Base-by-base conservation (phyloP, 192 early-diverging fungal species). In the Jimgerdemannia lactiflua region DNA sequence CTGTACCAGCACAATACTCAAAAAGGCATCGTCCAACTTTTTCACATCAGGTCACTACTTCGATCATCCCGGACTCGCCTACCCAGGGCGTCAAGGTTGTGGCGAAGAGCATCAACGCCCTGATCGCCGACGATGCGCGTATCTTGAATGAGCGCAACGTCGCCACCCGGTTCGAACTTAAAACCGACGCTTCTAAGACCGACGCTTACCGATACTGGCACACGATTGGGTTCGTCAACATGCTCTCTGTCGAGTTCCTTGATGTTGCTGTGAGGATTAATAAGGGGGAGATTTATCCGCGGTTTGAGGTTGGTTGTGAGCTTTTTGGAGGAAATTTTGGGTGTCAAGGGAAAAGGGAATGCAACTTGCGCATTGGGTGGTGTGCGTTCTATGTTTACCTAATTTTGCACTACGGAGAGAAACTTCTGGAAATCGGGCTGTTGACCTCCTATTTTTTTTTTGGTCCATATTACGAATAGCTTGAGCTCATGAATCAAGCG, bases 31-130 rank as follows among this genome's bases (percentile, higher is more conserved):
- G 20, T 4, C 40, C 43, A 41, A 74, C 64, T 29, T 9, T 4
- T 29, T 65, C 3, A 74, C 65, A 63, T 44, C 42, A 91, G 89
- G 80, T 87, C 1, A 84, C 83, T 39, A 86, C 83, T 4, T 87
- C 83, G 42, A 72, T 94, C 65, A 87, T 89, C 3, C 83, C 89
- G 7, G 90, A 90, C 9, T 89, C 90, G 29, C 88, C 91, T 20
- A 88, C 86, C 6, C 79, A 90, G 14, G 78, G 79, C n/a, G 75
- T 88, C 39, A 85, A 83, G 65, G 77, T 87, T 6, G 78, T 81
- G 40, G 71, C 89, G 4, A 85, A 88, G 63, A 87, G 86, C 54
- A 80, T 87, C 67, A 78, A 78, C 41, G 17, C 92, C 17, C 83
- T 86, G 64, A 42, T 92, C 10, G 71, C 89, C 17, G 91, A 91